These are phyloP conservation scores for Ophiostoma australiae DNA, from an alignment of 2,329 filamentous ascomycete species.

Conservation along the genomic window DNA sequence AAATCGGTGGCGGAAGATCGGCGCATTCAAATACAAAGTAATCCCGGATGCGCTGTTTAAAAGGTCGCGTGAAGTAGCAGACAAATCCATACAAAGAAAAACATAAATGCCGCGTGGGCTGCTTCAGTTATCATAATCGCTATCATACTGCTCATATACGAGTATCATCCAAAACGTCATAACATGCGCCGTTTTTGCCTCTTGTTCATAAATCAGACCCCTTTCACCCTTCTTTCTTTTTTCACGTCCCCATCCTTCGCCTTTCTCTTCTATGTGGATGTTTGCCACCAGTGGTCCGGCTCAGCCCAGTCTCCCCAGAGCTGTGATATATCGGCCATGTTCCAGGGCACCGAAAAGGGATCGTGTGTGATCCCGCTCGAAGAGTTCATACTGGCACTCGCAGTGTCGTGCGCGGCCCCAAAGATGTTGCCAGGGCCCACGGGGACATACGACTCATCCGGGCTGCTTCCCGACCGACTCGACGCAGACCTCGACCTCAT, in stretches of 20 bases:
- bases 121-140: background rate
- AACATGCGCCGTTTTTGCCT: background rate
- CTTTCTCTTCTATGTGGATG: background rate
- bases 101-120: background rate
- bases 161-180: background rate
- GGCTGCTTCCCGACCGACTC: constrained; percentile 25
- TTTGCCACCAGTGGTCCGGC: constrained; percentile 24
- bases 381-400: background rate
- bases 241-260: background rate
- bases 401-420: constrained; percentile 7
- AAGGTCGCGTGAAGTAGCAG: background rate
- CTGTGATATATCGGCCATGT: constrained; percentile 22
- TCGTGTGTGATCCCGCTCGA: constrained; percentile 11
- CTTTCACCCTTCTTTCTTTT: background rate
- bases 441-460: constrained; percentile 23
- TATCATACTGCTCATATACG: background rate
- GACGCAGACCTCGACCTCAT: constrained; percentile 15
- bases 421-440: background rate
- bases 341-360: constrained; percentile 23
- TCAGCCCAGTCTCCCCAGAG: constrained; percentile 24
- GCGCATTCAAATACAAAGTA: background rate
- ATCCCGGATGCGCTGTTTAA: background rate
- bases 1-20: background rate
- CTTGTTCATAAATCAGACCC: background rate
- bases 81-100: background rate